Base-by-base conservation (phyloP, 805 yeast genomes). In the Torulaspora microellipsoides region DNA sequence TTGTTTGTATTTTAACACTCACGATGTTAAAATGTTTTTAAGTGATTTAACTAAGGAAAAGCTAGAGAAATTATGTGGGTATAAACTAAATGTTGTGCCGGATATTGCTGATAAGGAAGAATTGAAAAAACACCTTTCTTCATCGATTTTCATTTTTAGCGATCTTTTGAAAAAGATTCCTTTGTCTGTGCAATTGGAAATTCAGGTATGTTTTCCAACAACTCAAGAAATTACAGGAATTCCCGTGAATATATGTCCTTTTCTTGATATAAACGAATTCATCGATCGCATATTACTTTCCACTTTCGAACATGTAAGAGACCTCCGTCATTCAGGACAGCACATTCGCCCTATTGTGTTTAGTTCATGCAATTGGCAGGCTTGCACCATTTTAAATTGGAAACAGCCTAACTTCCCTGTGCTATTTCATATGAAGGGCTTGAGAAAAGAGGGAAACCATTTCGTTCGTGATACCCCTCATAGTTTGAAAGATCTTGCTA, bases 391-490 rank as follows among this genome's bases (percentile, higher is more conserved):
- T 36, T 68, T 93, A 54, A 93, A 93, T 66, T 93, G 99, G 99
- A 93, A 93, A 65, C 99, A 93, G 66, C 98, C 99, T 11, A 91
- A 91, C 62, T 93, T 84, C 66, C 97, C 99, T 0, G 98, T 93
- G 0, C 81, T 93, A 52, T 85, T 86, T 66, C 78, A 82, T 43
- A 78, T 90, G 76, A 81, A 80, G 54, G 86, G 88, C n/a, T 68
- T 81, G 9, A 67, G 72, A 10, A 45, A 53, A 29, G 40, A 34
- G 2, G 42, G 45, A 12, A 43, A 39, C 27, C 38, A 34, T 10
- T 59, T 58, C 35, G 43, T 53, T 8, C 49, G 52, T 31, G 66
- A 62, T 32, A 60, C 69, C 0, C 64, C 67, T 3, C 60, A 65
- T 37, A 54, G 56, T 34, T 44, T 65, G 28, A 46, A 45, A 15